Evolutionary conservation across 2,329 filamentous ascomycete species (phyloP).

Genomic region (Zymoseptoria crescenta): DNA sequence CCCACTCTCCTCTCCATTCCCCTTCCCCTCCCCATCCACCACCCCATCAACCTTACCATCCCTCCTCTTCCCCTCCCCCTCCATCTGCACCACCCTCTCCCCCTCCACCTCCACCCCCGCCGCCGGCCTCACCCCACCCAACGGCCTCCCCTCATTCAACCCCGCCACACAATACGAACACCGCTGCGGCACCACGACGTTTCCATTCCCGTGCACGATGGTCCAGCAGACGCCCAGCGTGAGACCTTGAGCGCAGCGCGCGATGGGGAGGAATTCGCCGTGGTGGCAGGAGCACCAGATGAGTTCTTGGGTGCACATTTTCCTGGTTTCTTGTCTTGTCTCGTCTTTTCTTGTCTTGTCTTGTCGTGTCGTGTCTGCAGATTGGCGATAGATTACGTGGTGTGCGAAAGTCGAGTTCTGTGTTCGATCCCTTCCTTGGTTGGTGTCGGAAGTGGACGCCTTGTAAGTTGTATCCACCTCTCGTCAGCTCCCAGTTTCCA

Average conservation of each 20-base stretch:
- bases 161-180: constrained; percentile 26
- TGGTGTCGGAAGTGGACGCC: too few relatives aligned
- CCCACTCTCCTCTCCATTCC: too few relatives aligned
- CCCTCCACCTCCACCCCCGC: constrained; percentile 4
- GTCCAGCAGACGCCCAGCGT: constrained; percentile 21
- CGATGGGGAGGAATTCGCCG: constrained; percentile 27
- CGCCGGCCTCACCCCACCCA: constrained; percentile 8
- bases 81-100: not conserved
- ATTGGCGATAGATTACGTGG: too few relatives aligned
- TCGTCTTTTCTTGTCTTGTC: not conserved
- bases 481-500: too few relatives aligned
- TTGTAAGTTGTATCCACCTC: too few relatives aligned
- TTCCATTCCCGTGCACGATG: constrained; percentile 22
- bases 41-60: not conserved
- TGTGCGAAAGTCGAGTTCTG: too few relatives aligned
- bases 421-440: too few relatives aligned
- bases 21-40: not conserved
- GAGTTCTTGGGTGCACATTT: constrained; percentile 29
- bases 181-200: constrained; percentile 14
- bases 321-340: too few relatives aligned
- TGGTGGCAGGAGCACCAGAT: constrained; percentile 29
- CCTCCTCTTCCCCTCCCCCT: not conserved
- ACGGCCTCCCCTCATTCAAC: constrained; percentile 9
- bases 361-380: too few relatives aligned
- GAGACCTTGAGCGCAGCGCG: constrained; percentile 14